Evolutionary conservation across 2,329 filamentous ascomycete species (phyloP).

Genomic region (Fusarium chaquense): DNA sequence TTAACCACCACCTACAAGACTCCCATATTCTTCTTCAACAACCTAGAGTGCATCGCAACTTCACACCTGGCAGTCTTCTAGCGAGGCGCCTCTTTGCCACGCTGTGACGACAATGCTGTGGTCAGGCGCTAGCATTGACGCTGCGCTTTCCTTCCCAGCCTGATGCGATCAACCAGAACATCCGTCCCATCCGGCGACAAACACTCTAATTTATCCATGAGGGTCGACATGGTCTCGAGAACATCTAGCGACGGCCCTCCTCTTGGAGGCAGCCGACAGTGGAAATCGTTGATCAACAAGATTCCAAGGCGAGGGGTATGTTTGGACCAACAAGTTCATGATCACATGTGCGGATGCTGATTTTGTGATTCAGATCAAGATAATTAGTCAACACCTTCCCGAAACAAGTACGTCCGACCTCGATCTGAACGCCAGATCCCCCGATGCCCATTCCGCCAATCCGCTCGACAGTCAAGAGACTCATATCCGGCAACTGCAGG

Average conservation of each 20-base stretch:
- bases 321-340: conserved; percentile 11
- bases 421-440: conserved; percentile 42
- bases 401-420: conserved; percentile 49
- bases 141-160: conserved; percentile 40
- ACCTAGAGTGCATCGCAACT: not conserved
- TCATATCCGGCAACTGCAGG: conserved; percentile 53
- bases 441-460: conserved; percentile 44
- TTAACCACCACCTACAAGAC: not conserved
- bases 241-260: conserved; percentile 47
- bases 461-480: conserved; percentile 50
- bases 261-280: conserved; percentile 34
- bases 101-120: conserved; percentile 46
- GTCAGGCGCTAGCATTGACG: conserved; percentile 43
- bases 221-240: conserved; percentile 49
- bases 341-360: conserved; percentile 9
- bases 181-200: conserved; percentile 34
- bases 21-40: not conserved
- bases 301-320: conserved; percentile 31
- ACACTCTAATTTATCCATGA: conserved; percentile 29
- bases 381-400: conserved; percentile 27
- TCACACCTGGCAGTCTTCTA: conserved; percentile 25
- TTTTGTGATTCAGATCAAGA: conserved; percentile 11
- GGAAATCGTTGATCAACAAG: conserved; percentile 36
- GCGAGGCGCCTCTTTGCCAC: conserved; percentile 40
- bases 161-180: conserved; percentile 42